These are phyloP conservation scores for Trichoderma koningiopsis DNA, from an alignment of 2,329 filamentous ascomycete species.

Conservation along the genomic window DNA sequence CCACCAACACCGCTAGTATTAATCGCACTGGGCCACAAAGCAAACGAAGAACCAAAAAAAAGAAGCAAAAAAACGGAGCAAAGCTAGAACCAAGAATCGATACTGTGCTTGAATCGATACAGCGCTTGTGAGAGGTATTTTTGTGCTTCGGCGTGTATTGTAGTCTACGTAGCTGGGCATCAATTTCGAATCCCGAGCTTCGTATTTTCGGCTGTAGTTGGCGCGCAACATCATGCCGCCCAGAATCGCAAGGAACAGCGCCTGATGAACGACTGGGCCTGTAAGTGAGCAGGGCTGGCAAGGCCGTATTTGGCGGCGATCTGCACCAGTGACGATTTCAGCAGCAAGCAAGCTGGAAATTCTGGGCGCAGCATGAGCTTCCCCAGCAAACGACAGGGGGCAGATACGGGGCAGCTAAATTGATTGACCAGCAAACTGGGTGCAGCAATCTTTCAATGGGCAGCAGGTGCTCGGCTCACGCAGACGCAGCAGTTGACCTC, in stretches of 20 bases:
- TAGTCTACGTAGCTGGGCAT: background rate
- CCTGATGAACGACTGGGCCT: background rate
- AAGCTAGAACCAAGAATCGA: background rate
- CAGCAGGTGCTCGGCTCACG: no score
- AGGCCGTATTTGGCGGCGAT: slow-evolving; percentile 11
- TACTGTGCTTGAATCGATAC: slow-evolving; percentile 11
- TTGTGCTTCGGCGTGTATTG: background rate
- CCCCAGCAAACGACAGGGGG: slow-evolving; percentile 9
- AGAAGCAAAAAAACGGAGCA: background rate
- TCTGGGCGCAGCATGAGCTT: slow-evolving; percentile 16
- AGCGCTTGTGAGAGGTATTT: slow-evolving; percentile 1
- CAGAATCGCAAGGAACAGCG: slow-evolving; percentile 5
- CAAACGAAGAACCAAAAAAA: background rate
- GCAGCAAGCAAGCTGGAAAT: background rate
- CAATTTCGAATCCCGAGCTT: background rate
- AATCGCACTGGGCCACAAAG: slow-evolving; percentile 3
- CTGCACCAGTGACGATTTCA: slow-evolving; percentile 22
- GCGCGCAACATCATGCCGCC: background rate
- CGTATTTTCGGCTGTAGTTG: background rate
- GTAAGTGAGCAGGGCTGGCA: background rate
- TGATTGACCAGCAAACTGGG: background rate
- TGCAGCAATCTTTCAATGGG: background rate
- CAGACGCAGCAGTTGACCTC: background rate
- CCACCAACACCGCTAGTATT: slow-evolving; percentile 14
- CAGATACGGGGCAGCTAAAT: background rate